A percentile compares a stretch with the other conserved stretches of the same genome.
These are phyloP conservation scores for Dipodascopsis uninucleata DNA, from an alignment of 805 yeast species.

Conservation along the genomic window DNA sequence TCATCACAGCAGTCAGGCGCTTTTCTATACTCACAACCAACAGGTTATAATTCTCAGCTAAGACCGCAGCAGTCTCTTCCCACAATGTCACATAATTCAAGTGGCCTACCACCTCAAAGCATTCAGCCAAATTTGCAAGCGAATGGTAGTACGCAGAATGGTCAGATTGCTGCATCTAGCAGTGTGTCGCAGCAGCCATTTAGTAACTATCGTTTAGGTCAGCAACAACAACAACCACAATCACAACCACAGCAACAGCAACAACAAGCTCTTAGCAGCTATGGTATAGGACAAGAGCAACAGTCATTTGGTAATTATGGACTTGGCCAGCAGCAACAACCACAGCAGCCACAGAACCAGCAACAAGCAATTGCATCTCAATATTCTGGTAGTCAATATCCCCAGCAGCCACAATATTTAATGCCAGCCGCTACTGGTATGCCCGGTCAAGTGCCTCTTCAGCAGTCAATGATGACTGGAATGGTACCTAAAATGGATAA, in stretches of 20 bases:
- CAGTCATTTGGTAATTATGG: neutral
- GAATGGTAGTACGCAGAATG: too few relatives aligned
- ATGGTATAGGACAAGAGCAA: neutral
- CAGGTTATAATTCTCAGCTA: too few relatives aligned
- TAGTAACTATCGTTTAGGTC: too few relatives aligned
- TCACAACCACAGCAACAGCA: neutral
- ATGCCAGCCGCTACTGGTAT: slow-evolving; percentile 12
- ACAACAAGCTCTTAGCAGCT: neutral
- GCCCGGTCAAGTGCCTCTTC: slow-evolving; percentile 13
- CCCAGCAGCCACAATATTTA: slow-evolving; percentile 17
- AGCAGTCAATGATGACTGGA: slow-evolving; percentile 23
- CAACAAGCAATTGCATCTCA: slow-evolving; percentile 11
- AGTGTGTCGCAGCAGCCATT: too few relatives aligned
- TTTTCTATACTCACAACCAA: too few relatives aligned
- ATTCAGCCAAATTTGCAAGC: too few relatives aligned
- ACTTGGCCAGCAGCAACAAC: slow-evolving; percentile 16
- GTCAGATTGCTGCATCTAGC: too few relatives aligned
- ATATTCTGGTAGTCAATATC: slow-evolving; percentile 14
- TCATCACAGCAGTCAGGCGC: too few relatives aligned
- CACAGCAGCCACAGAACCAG: slow-evolving; percentile 12
- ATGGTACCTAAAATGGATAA: slow-evolving; percentile 12
- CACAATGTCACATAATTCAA: too few relatives aligned
- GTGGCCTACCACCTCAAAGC: too few relatives aligned
- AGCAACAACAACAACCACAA: slow-evolving; percentile 11
- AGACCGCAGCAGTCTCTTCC: too few relatives aligned